Evolutionary conservation across 202 grass and related monocot species (phyloP), one percentile per base, ranked within the genome.

Genomic region (Carex arenaria): DNA sequence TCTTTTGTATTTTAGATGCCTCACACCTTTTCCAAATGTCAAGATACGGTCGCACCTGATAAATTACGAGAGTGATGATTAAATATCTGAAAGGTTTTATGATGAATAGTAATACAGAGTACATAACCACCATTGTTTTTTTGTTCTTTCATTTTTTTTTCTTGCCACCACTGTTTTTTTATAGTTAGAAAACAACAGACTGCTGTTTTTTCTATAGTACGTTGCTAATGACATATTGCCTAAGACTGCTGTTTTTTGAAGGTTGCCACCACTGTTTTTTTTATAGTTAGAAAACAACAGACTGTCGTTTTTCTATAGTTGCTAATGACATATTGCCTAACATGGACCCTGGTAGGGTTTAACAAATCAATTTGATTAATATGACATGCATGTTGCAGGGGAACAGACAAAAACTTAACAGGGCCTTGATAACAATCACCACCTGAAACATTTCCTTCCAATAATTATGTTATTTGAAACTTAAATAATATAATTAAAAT

Each of bases 31-130:
- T 18, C 93, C 96, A 36, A 85, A 93, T 17, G 88, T 90, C 31
- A 96, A 64, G 26, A 99, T 83, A 57, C 96, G 57, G 59, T 96
- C 96, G 18, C 96, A 96, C 91, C 89, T 93, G 67, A n/a, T 12
- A 8, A 22, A 49, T 43, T 65, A 7, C 22, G 49, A 26, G 55
- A 13, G 2, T 10, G 3, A 23, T 47, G 4, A 53, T 71, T 45
- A 71, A 71, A 17, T 47, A 68, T 42, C 2, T 68, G 4, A 8
- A 43, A 8, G 15, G 17, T 70, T 70, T 5, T 5, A 11, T 4
- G 43, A 19, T 43, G 67, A 38, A 45, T 3, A 43, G 8, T 22
- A 36, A 20, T 17, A 9, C 34, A 11, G 14, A 70, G 10, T 26
- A 53, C 31, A 43, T 30, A 80, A 3, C 54, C 28, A 42, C 40